These are phyloP conservation scores for Quercus dentata DNA, from an alignment of 306 rosid genomes.

Conservation along the genomic window DNA sequence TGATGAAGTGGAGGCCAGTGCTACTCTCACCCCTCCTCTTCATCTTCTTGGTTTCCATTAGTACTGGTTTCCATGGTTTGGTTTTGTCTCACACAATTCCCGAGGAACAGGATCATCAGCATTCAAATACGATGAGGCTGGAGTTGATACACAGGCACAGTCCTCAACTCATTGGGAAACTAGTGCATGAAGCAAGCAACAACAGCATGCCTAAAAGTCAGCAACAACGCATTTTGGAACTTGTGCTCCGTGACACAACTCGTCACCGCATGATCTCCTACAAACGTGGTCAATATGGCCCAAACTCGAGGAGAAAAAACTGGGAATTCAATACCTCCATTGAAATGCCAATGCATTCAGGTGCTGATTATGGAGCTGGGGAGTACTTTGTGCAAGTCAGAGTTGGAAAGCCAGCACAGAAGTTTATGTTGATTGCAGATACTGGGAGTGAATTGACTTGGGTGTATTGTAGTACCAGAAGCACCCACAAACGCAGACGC, in stretches of 20 bases:
- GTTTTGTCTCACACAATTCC: background rate
- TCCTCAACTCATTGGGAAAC: background rate
- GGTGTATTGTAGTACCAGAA: slow-evolving; percentile 39
- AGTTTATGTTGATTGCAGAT: slow-evolving; percentile 54
- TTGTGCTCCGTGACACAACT: slow-evolving; percentile 29
- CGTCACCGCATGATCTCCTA: slow-evolving; percentile 27
- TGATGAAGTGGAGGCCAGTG: slow-evolving; percentile 12
- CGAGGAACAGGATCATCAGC: background rate
- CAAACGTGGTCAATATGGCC: background rate
- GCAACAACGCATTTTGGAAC: slow-evolving; percentile 24
- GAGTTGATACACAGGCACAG: slow-evolving; percentile 54
- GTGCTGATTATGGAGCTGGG: slow-evolving; percentile 49
- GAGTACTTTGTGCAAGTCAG: slow-evolving; percentile 57
- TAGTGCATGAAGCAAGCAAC: background rate
- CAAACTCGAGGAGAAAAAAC: slow-evolving; percentile 13
- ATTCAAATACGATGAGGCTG: slow-evolving; percentile 15
- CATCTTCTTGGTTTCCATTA: slow-evolving; percentile 26
- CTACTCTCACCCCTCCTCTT: background rate
- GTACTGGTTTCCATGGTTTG: slow-evolving; percentile 4
- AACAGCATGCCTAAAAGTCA: background rate
- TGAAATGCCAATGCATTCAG: slow-evolving; percentile 44
- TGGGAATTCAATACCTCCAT: slow-evolving; percentile 1
- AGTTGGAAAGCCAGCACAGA: slow-evolving; percentile 67
- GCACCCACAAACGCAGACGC: background rate
- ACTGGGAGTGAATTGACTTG: slow-evolving; percentile 82